Evolutionary conservation across 2,329 filamentous ascomycete genomes (phyloP).

Genomic region (Polytolypa hystricis): DNA sequence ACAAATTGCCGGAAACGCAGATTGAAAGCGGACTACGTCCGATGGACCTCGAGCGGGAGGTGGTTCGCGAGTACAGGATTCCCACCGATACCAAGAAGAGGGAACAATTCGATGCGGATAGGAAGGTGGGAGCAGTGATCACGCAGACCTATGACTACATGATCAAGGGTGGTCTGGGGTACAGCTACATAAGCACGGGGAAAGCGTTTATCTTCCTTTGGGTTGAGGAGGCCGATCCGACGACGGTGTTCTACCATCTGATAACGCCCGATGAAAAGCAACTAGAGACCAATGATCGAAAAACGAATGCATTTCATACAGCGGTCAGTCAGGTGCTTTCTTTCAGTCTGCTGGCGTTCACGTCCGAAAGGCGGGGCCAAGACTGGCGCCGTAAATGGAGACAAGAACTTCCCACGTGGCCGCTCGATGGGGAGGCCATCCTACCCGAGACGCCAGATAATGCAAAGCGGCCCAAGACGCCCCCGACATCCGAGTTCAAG

Average conservation of each 20-base stretch:
- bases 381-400: too few species aligned
- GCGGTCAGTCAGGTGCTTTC: too few species aligned
- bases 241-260: constrained; percentile 5
- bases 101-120: constrained; percentile 4
- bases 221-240: constrained; percentile 4
- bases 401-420: too few species aligned
- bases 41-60: constrained; percentile 3
- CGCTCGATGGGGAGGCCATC: too few species aligned
- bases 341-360: constrained; percentile 3
- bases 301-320: too few species aligned
- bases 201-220: constrained; percentile 3
- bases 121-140: constrained; percentile 2
- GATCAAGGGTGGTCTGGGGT: constrained; percentile 7
- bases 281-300: too few species aligned
- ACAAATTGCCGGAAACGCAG: constrained; percentile 2
- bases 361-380: background rate
- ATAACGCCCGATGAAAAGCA: too few species aligned
- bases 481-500: too few species aligned
- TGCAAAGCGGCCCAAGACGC: too few species aligned
- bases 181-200: constrained; percentile 5
- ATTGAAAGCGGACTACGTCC: constrained; percentile 1
- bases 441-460: too few species aligned
- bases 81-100: background rate
- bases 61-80: constrained; percentile 3
- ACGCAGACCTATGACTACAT: constrained; percentile 8